Conservation (phyloP, 2,329 filamentous ascomycete species). For the Thermomyces lanuginosus region DNA sequence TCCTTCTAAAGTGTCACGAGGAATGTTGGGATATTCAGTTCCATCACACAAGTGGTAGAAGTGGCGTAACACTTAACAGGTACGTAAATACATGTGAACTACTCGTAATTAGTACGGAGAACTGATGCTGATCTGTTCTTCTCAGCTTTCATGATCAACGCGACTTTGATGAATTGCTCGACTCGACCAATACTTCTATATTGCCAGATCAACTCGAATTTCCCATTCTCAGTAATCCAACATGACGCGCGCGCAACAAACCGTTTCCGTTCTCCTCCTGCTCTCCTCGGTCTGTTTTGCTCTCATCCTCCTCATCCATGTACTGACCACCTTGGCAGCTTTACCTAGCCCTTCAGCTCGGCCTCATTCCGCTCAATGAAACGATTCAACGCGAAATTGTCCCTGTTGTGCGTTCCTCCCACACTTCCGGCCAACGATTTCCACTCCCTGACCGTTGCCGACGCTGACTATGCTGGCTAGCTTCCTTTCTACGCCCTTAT, state of each 20-base stretch:
- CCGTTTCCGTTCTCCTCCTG: constrained; percentile 71
- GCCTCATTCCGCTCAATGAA: constrained; percentile 63
- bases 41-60: no score
- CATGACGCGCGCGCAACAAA: constrained; percentile 93
- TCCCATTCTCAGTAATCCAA: no score
- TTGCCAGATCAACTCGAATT: no score
- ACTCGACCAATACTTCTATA: no score
- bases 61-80: no score
- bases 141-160: no score
- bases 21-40: no score
- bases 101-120: no score
- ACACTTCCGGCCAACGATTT: constrained; percentile 2
- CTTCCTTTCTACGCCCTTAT: constrained; percentile 87
- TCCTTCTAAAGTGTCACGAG: no score
- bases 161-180: no score
- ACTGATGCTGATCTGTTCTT: no score
- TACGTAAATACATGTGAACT: no score
- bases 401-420: constrained; percentile 53
- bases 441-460: neutral
- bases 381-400: constrained; percentile 71
- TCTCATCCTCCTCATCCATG: neutral
- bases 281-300: constrained; percentile 55
- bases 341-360: constrained; percentile 73
- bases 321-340: constrained; percentile 38
- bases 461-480: constrained; percentile 29